phyloP scores from a whole-genome alignment of 805 yeast genomes.

The Candida hispaniensis region DNA sequence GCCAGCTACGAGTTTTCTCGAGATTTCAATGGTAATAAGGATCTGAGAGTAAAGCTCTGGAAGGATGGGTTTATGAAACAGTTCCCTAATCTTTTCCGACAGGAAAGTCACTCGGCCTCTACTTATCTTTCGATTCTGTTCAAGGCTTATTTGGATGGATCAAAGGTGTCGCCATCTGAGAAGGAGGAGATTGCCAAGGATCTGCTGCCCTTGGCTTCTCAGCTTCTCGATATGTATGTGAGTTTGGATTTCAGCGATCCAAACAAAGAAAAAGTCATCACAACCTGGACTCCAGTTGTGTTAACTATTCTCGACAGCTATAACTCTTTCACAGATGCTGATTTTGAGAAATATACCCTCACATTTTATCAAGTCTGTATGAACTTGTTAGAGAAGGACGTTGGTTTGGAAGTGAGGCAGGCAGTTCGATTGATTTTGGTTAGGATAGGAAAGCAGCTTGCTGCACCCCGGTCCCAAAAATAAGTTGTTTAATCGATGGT shows the following conservation, averaged over 20 bases:
- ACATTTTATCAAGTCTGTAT: conserved; percentile 26
- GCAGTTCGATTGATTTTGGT: conserved; percentile 28
- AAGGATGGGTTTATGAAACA: conserved; percentile 87
- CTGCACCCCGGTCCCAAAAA: too few relatives aligned
- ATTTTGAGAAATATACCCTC: conserved; percentile 25
- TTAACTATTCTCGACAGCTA: conserved; percentile 79
- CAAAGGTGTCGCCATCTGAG: conserved; percentile 32
- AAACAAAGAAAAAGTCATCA: conserved; percentile 62
- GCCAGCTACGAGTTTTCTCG: conserved; percentile 73
- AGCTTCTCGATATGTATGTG: conserved; percentile 59
- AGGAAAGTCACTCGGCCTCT: conserved; percentile 83
- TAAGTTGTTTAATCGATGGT: too few relatives aligned
- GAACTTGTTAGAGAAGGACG: conserved; percentile 30
- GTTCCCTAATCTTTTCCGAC: conserved; percentile 81
- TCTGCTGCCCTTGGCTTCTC: conserved; percentile 56
- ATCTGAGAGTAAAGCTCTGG: conserved; percentile 78
- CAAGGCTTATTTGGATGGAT: conserved; percentile 60
- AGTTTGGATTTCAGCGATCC: conserved; percentile 44
- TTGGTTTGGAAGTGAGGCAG: conserved; percentile 29
- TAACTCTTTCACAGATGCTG: conserved; percentile 50
- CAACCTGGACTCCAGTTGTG: conserved; percentile 87
- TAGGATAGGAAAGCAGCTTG: conserved; percentile 40
- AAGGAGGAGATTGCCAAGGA: conserved; percentile 43
- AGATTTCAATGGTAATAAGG: conserved; percentile 79
- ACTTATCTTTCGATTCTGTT: conserved; percentile 74